These are phyloP conservation scores for Bondarzewia mesenterica DNA, from an alignment of 1,284 basidiomycete genomes.

Conservation along the genomic window DNA sequence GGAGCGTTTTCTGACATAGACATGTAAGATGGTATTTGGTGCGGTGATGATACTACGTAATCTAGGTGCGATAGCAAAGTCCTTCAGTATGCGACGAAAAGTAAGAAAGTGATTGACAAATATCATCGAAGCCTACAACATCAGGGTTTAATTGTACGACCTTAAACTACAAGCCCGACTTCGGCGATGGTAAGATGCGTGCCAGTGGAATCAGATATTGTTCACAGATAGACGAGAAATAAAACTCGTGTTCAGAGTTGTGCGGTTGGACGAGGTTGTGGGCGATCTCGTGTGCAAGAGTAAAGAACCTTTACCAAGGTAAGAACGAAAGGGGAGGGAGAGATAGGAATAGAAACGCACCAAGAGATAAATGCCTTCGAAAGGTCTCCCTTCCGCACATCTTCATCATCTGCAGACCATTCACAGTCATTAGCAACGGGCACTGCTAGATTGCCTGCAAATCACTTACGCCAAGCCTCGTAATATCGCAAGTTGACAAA, in stretches of 20 bases:
- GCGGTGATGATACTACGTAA: not conserved
- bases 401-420: conserved; percentile 50
- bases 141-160: too few species aligned
- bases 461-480: conserved; percentile 75
- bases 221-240: conserved; percentile 88
- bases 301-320: conserved; percentile 69
- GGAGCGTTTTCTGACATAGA: not conserved
- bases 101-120: too few species aligned
- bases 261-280: conserved; percentile 77
- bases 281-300: conserved; percentile 86
- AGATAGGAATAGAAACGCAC: conserved; percentile 27
- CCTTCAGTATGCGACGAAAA: too few species aligned
- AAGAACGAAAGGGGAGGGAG: not conserved
- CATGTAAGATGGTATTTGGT: not conserved
- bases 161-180: too few species aligned
- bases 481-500: conserved; percentile 89
- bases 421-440: conserved; percentile 3
- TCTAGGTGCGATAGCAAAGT: not conserved
- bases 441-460: not conserved
- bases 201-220: conserved; percentile 30
- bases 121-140: too few species aligned
- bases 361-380: conserved; percentile 77
- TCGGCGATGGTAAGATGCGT: not conserved
- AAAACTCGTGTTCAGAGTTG: conserved; percentile 88
- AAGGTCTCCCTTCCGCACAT: conserved; percentile 51